Evolutionary conservation across 495 filamentous ascomycete species (phyloP).

Genomic region (Talaromyces proteolyticus): DNA sequence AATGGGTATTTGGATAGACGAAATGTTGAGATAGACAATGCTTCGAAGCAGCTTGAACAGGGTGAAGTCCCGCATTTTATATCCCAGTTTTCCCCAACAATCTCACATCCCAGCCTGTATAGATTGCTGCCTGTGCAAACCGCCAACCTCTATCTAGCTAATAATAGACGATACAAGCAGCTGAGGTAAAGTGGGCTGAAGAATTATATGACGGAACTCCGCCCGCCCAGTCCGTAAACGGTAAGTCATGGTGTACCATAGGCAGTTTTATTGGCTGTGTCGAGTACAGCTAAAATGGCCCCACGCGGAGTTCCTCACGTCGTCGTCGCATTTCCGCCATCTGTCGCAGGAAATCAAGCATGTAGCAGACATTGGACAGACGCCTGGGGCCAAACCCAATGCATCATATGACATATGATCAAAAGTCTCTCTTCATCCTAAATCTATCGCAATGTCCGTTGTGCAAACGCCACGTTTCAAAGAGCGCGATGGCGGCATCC

Average conservation of each 20-base stretch:
- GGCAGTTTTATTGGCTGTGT: too few species aligned
- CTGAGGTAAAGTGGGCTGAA: too few species aligned
- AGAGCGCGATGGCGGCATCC: slow-evolving; percentile 18
- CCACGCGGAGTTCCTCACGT: neutral
- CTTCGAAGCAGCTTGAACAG: neutral
- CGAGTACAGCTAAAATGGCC: too few species aligned
- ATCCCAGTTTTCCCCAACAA: neutral
- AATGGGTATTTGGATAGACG: neutral
- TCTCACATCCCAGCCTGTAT: too few species aligned
- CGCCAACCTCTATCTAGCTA: neutral
- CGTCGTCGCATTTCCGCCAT: neutral
- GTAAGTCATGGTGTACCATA: too few species aligned
- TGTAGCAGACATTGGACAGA: too few species aligned
- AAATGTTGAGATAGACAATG: neutral
- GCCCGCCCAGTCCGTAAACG: too few species aligned
- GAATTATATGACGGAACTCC: neutral
- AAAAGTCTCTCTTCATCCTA: neutral
- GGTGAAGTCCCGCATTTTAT: neutral
- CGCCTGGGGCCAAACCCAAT: too few species aligned
- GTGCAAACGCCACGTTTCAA: neutral
- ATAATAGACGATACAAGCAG: neutral
- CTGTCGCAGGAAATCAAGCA: too few species aligned
- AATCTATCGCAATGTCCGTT: slow-evolving; percentile 5
- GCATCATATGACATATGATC: too few species aligned
- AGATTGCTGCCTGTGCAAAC: neutral